phyloP scores from a whole-genome alignment of 805 yeast species.

The Yarrowia divulgata region DNA sequence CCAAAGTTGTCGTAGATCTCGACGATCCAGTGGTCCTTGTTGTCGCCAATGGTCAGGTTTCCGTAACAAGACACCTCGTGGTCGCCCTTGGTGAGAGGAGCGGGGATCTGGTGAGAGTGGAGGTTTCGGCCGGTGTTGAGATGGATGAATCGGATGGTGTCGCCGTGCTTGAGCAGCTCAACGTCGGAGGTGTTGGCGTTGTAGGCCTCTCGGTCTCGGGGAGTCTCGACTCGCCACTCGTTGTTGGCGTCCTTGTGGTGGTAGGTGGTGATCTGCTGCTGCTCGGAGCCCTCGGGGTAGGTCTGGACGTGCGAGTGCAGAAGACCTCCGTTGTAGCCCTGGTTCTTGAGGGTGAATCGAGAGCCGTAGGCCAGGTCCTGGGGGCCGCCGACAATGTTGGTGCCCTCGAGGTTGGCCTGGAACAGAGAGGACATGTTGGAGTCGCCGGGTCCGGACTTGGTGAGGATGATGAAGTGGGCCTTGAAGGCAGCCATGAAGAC shows the following conservation, averaged over 20 bases:
- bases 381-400: constrained; percentile 71
- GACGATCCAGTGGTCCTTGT: constrained; percentile 87
- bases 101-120: constrained; percentile 81
- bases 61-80: constrained; percentile 94
- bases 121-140: constrained; percentile 72
- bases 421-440: constrained; percentile 87
- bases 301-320: constrained; percentile 87
- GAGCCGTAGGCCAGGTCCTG: constrained; percentile 70
- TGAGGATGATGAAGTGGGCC: constrained; percentile 77
- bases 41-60: constrained; percentile 71
- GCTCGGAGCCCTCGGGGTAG: constrained; percentile 91
- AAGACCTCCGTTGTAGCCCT: constrained; percentile 73
- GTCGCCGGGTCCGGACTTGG: constrained; percentile 90
- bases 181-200: constrained; percentile 47
- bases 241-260: constrained; percentile 89
- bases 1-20: constrained; percentile 66
- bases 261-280: constrained; percentile 94
- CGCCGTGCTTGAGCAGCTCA: constrained; percentile 63
- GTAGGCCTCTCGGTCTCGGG: constrained; percentile 44
- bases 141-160: constrained; percentile 74
- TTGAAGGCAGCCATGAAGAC: constrained; percentile 79
- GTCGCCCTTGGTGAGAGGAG: constrained; percentile 69
- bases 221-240: constrained; percentile 65
- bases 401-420: constrained; percentile 82
- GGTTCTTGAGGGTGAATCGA: constrained; percentile 67